Conservation (phyloP, 179 eudicot species). For the Gypsophila paniculata region DNA sequence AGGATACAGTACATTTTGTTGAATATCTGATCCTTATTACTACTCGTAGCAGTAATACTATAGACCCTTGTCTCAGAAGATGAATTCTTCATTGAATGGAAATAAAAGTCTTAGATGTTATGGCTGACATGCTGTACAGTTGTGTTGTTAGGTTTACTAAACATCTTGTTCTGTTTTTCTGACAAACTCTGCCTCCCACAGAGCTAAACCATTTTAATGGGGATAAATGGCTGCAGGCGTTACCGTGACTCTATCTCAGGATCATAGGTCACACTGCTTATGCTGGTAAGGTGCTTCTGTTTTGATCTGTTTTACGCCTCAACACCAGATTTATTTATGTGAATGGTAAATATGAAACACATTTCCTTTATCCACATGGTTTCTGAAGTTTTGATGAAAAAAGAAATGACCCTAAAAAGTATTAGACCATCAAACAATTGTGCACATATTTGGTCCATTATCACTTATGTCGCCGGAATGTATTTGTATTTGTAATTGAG, state of each 20-base stretch:
- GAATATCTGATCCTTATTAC: not conserved
- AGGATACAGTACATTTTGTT: not conserved
- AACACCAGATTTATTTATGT: not conserved
- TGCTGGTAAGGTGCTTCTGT: constrained; percentile 17
- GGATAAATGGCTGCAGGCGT: constrained; percentile 3
- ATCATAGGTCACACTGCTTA: not conserved
- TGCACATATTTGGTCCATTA: not conserved
- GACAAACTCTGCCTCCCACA: not conserved
- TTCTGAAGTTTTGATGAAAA: not conserved
- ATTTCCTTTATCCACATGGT: not conserved
- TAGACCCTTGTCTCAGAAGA: too few species aligned
- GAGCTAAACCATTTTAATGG: not conserved
- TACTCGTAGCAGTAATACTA: too few species aligned
- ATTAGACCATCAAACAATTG: not conserved
- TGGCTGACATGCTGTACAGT: not conserved
- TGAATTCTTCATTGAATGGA: not conserved
- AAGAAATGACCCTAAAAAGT: not conserved
- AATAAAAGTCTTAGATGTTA: not conserved
- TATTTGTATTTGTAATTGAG: not conserved
- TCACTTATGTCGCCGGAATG: not conserved
- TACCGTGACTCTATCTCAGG: not conserved
- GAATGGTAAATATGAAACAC: too few species aligned
- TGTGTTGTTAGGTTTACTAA: not conserved
- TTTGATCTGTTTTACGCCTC: not conserved
- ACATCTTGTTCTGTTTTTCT: not conserved